These are phyloP conservation scores for Leccinum uliginosum DNA, from an alignment of 768 basidiomycete genomes.

Conservation along the genomic window DNA sequence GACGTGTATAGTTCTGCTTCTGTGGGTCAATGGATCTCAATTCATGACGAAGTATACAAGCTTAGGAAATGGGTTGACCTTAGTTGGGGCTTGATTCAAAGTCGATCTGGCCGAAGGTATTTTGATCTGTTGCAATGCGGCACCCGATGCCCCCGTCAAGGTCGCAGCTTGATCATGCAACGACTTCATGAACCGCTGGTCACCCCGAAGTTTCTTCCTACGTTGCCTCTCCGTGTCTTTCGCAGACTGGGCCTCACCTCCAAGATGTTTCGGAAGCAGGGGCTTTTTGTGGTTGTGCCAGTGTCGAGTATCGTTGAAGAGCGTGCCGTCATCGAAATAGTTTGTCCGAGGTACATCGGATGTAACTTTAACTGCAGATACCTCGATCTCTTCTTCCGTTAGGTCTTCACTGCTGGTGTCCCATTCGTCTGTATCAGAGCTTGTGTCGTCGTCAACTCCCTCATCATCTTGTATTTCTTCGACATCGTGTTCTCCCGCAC, in stretches of 20 bases:
- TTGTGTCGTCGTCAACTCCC: constrained; percentile 13
- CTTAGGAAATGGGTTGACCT: constrained; percentile 5
- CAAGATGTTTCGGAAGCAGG: constrained; percentile 51
- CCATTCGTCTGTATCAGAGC: constrained; percentile 17
- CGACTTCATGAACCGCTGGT: constrained; percentile 56
- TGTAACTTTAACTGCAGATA: neutral
- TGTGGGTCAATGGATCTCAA: constrained; percentile 4
- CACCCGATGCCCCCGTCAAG: constrained; percentile 59
- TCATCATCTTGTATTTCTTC: constrained; percentile 13
- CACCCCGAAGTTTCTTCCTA: constrained; percentile 33
- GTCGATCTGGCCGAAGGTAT: constrained; percentile 40
- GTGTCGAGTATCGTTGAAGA: constrained; percentile 50
- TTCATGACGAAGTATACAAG: neutral
- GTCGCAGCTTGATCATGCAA: constrained; percentile 59
- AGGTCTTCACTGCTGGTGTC: constrained; percentile 19
- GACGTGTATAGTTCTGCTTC: constrained; percentile 15
- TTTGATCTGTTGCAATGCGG: constrained; percentile 45
- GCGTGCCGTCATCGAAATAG: constrained; percentile 37
- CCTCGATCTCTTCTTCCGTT: neutral
- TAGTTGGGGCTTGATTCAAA: constrained; percentile 7
- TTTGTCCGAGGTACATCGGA: neutral
- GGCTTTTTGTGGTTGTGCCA: constrained; percentile 53
- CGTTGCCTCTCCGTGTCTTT: constrained; percentile 34
- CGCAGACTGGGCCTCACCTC: constrained; percentile 37
- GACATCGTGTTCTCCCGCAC: constrained; percentile 3